A percentile compares a stretch with the other conserved stretches of the same genome.
Evolutionary conservation across 2,329 filamentous ascomycete genomes (phyloP).

Genomic region (Aspergillus thermomutatus): DNA sequence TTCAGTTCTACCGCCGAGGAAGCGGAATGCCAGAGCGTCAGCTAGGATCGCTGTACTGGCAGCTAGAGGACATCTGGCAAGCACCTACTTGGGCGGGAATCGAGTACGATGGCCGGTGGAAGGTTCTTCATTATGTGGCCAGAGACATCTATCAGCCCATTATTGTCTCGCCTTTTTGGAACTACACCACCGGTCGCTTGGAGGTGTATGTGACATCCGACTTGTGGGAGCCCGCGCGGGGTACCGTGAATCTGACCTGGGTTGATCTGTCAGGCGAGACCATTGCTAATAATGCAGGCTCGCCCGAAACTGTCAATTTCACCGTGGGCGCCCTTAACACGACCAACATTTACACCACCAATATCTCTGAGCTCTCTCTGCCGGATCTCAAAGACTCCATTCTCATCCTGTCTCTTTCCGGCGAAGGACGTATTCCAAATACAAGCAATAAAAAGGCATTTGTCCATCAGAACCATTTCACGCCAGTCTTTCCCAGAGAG

Average conservation of each 20-base stretch:
- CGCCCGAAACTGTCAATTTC: constrained; percentile 34
- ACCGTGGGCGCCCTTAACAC: constrained; percentile 52
- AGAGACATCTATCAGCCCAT: constrained; percentile 57
- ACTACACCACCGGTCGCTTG: constrained; percentile 49
- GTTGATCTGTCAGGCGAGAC: constrained; percentile 47
- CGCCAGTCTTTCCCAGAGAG: constrained; percentile 44
- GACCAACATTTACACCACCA: constrained; percentile 45
- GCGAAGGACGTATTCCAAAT: constrained; percentile 48
- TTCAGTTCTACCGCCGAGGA: constrained; percentile 60
- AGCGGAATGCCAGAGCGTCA: constrained; percentile 57
- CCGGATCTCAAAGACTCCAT: constrained; percentile 37
- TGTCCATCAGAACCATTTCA: constrained; percentile 51
- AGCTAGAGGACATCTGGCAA: constrained; percentile 64
- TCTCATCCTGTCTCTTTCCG: constrained; percentile 45
- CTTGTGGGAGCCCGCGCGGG: constrained; percentile 50
- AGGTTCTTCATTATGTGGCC: constrained; percentile 57
- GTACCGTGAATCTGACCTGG: constrained; percentile 51
- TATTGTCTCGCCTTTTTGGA: constrained; percentile 59
- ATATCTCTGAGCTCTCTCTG: constrained; percentile 34
- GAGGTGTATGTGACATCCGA: constrained; percentile 57
- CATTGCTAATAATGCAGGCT: constrained; percentile 37
- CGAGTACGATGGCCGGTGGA: constrained; percentile 62
- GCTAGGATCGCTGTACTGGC: constrained; percentile 62
- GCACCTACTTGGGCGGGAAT: constrained; percentile 63
- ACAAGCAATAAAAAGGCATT: constrained; percentile 37